Percentiles rank a stretch among this genome's conserved stretches.
These are phyloP conservation scores for Calonectria pseudoreteaudii DNA, from an alignment of 2,329 filamentous ascomycete species.

Conservation along the genomic window DNA sequence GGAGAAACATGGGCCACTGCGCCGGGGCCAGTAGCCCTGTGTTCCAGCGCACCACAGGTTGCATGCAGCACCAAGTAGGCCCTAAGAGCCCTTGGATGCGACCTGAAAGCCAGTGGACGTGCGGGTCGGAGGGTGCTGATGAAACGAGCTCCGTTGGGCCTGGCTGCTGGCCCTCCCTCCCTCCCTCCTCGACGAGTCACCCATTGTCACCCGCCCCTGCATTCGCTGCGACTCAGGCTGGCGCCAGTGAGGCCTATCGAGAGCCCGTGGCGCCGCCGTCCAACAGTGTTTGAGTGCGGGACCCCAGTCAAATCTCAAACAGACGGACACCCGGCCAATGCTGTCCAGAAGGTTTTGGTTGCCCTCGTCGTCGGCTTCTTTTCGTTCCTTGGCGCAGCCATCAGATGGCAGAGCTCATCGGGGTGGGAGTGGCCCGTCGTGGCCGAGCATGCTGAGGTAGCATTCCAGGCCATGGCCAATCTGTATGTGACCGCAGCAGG, in stretches of 20 bases:
- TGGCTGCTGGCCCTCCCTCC: constrained; percentile 17
- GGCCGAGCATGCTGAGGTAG: background rate
- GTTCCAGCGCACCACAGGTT: background rate
- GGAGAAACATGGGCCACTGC: constrained; percentile 4
- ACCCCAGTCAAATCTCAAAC: constrained; percentile 41
- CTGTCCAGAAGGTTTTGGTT: background rate
- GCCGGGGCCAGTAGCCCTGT: background rate
- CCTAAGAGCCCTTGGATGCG: background rate
- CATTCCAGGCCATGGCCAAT: constrained; percentile 1
- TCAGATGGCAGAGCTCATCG: background rate
- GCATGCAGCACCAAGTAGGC: constrained; percentile 4
- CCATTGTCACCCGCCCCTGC: constrained; percentile 21
- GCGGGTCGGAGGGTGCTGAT: constrained; percentile 29
- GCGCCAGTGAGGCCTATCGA: background rate
- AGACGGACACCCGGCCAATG: constrained; percentile 20
- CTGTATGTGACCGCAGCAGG: background rate
- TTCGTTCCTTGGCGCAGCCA: background rate
- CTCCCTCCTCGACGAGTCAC: background rate
- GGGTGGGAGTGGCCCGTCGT: background rate
- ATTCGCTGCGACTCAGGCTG: constrained; percentile 15
- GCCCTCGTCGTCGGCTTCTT: background rate
- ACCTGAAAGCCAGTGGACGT: constrained; percentile 27
- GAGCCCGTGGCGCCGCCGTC: constrained; percentile 10
- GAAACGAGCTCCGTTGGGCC: constrained; percentile 32
- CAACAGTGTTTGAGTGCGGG: constrained; percentile 7